phyloP scores from a whole-genome alignment of 371 early-diverging fungal genomes.

The Syncephalastrum monosporum region DNA sequence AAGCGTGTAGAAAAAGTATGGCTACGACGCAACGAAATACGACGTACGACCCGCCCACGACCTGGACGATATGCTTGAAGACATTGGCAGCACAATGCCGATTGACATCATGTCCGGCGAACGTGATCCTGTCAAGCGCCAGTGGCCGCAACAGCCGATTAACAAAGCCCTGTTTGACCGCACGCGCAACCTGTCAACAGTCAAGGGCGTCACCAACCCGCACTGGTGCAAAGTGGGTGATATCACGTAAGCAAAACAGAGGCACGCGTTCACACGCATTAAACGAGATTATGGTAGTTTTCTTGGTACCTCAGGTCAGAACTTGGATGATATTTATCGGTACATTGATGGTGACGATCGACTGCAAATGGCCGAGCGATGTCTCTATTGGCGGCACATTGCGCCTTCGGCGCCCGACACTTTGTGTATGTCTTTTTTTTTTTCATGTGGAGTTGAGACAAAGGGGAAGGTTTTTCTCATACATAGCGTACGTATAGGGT shows the following conservation, averaged over 20 bases:
- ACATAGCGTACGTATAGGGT: slow-evolving; percentile 48
- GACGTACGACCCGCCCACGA: slow-evolving; percentile 42
- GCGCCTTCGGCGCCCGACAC: slow-evolving; percentile 95
- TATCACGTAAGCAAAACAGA: slow-evolving; percentile 39
- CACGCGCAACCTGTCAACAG: slow-evolving; percentile 56
- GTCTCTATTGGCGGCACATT: slow-evolving; percentile 80
- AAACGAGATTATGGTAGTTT: slow-evolving; percentile 35
- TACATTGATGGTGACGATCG: slow-evolving; percentile 59
- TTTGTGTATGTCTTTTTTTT: slow-evolving; percentile 58
- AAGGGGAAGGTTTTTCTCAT: background rate
- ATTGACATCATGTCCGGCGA: slow-evolving; percentile 88
- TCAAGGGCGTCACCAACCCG: slow-evolving; percentile 80
- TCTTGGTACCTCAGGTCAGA: slow-evolving; percentile 85
- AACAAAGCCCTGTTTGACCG: slow-evolving; percentile 66
- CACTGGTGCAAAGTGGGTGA: slow-evolving; percentile 67
- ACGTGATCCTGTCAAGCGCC: slow-evolving; percentile 72
- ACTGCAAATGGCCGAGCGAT: slow-evolving; percentile 67
- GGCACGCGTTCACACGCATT: background rate
- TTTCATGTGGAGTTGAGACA: background rate
- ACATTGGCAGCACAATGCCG: slow-evolving; percentile 58
- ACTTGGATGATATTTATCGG: slow-evolving; percentile 77
- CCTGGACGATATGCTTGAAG: slow-evolving; percentile 60
- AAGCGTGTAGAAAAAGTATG: slow-evolving; percentile 48
- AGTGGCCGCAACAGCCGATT: slow-evolving; percentile 88
- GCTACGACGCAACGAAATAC: slow-evolving; percentile 49